These are phyloP conservation scores for Calocybe indica DNA, from an alignment of 768 basidiomycete species.

Conservation along the genomic window DNA sequence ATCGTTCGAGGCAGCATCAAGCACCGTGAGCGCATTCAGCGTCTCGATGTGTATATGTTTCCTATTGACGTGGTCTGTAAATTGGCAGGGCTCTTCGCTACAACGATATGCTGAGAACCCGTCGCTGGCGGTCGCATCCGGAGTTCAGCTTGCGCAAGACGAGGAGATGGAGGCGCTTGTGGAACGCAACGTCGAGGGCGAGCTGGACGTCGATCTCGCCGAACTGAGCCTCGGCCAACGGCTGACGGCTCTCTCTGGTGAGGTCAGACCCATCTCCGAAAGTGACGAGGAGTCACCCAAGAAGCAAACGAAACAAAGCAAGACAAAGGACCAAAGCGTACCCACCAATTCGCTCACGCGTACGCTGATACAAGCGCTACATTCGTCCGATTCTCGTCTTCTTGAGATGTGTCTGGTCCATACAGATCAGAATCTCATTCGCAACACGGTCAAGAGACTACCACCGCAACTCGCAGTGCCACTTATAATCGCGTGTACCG, in stretches of 20 bases:
- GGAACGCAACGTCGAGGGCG: constrained; percentile 51
- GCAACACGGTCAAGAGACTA: constrained; percentile 80
- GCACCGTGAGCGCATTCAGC: constrained; percentile 3
- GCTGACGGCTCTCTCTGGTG: constrained; percentile 65
- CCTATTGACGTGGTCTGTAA: not conserved
- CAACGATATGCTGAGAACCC: constrained; percentile 67
- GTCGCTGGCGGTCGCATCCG: constrained; percentile 59
- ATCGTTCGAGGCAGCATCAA: not conserved
- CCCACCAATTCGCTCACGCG: constrained; percentile 88
- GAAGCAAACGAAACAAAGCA: constrained; percentile 20
- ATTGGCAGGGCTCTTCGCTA: constrained; percentile 37
- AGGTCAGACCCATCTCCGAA: constrained; percentile 30
- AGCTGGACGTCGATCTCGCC: constrained; percentile 78
- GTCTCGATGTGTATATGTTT: not conserved
- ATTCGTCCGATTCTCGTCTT: constrained; percentile 86
- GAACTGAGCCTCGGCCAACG: constrained; percentile 92
- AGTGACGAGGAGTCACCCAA: constrained; percentile 35
- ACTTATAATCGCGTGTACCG: constrained; percentile 82
- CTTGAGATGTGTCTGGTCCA: constrained; percentile 85
- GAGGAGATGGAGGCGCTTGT: constrained; percentile 46
- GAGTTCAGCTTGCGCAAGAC: constrained; percentile 58
- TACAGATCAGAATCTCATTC: constrained; percentile 74
- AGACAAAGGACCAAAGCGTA: constrained; percentile 24
- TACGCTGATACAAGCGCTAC: constrained; percentile 92
- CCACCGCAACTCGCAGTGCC: constrained; percentile 86